Evolutionary conservation across 2,329 filamentous ascomycete genomes (phyloP), one percentile per base, ranked within the genome.

Genomic region (Epichloe typhina): DNA sequence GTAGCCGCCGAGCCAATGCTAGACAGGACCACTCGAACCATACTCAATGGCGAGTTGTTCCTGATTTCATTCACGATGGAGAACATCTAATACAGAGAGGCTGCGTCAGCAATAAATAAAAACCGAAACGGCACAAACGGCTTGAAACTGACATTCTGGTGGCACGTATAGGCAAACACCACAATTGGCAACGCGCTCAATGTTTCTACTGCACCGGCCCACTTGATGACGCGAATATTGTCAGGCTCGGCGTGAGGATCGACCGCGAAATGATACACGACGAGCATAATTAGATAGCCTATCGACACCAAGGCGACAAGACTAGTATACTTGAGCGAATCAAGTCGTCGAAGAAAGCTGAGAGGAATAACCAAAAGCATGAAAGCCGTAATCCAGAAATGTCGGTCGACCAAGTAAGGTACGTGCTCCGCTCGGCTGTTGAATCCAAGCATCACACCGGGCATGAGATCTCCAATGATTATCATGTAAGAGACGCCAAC

Each of bases 101-200:
- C 31, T 4, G 26, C 54, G 71, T 66, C 50, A 60, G 49, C 51
- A 26, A 36, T n/a, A 39, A n/a, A 2, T 8, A 36, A 7, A 40
- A 33, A 4, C 26, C 37, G n/a, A 17, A 23, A 35, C 12, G 21
- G 3, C 36, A 17, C 13, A 26, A 12, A 5, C 4, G 19, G 35
- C 63, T 80, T 3, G 12, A 5, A 3, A 49, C 52, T 57, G 70
- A 93, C 88, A 65, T 98, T 98, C 63, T 98, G 93, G 67, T 98
- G 93, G 65, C 93, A 98, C 1, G 93, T 98, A 66, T 97, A 98
- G n/a, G 91, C 93, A 73, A 98, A 98, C 2, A 98, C 88, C 51
- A 97, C 90, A 49, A 98, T 89, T 0, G 93, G 93, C 56, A 98
- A 80, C 55, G 86, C 90, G 58, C 88, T 88, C 49, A 98, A 73